A percentile compares a stretch with the other conserved stretches of the same genome.
phyloP scores from a whole-genome alignment of 2,329 filamentous ascomycete species.

The Fusarium abutilonis region DNA sequence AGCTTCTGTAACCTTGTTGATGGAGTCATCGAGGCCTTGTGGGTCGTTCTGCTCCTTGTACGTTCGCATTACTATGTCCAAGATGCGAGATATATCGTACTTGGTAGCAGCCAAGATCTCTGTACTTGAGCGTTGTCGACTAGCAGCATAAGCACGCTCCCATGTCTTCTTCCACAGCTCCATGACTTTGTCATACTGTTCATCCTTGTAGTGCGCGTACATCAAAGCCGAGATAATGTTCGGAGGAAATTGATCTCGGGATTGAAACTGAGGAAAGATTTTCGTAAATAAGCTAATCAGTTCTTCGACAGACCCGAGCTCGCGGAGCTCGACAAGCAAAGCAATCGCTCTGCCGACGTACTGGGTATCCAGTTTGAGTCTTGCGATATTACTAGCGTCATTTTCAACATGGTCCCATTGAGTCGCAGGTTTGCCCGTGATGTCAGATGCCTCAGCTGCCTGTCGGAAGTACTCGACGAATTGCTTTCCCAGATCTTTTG shows the following conservation, averaged over 20 bases:
- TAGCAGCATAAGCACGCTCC: conserved; percentile 57
- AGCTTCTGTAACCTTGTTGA: conserved; percentile 65
- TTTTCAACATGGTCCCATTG: background rate
- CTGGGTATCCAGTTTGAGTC: conserved; percentile 43
- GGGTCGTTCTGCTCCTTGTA: conserved; percentile 54
- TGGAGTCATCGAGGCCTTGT: conserved; percentile 58
- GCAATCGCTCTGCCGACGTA: conserved; percentile 48
- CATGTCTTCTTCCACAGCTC: conserved; percentile 73
- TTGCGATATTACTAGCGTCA: conserved; percentile 31
- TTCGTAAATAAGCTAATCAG: conserved; percentile 65
- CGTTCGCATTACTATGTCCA: conserved; percentile 61
- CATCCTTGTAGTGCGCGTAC: conserved; percentile 67
- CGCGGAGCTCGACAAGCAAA: conserved; percentile 51
- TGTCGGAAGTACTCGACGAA: conserved; percentile 47
- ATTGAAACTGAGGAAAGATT: conserved; percentile 50
- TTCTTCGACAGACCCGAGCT: conserved; percentile 64
- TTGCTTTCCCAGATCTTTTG: conserved; percentile 42
- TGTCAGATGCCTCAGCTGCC: conserved; percentile 24
- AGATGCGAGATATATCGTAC: conserved; percentile 61
- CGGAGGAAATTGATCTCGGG: conserved; percentile 57
- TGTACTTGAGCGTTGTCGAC: conserved; percentile 35
- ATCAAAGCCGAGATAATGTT: conserved; percentile 73
- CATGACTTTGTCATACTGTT: conserved; percentile 68
- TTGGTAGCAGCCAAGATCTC: conserved; percentile 59
- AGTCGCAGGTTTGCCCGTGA: background rate